These are phyloP conservation scores for Globisporangium iwayamae DNA, from an alignment of 352 stramenopile species.

Conservation along the genomic window DNA sequence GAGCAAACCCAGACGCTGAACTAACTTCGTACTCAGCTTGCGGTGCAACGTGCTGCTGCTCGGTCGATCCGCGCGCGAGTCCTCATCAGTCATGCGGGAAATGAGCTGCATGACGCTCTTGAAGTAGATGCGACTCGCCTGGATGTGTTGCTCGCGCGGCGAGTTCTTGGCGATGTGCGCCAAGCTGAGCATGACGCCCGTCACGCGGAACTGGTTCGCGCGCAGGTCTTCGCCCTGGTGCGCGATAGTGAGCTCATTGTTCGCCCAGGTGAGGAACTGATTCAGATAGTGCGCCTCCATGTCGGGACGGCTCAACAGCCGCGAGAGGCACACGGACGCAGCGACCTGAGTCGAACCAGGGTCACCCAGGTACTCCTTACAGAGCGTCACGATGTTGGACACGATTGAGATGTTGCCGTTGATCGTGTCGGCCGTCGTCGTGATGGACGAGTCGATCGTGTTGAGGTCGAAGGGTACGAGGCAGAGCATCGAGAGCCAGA, in stretches of 20 bases:
- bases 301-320: constrained; percentile 94
- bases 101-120: constrained; percentile 68
- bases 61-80: constrained; percentile 29
- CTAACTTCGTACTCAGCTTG: constrained; percentile 97
- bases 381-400: constrained; percentile 73
- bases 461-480: constrained; percentile 97
- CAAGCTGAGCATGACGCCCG: constrained; percentile 76
- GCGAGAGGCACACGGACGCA: constrained; percentile 92
- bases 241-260: constrained; percentile 47
- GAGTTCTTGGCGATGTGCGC: constrained; percentile 80
- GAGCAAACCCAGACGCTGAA: constrained; percentile 92
- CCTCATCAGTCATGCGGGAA: constrained; percentile 50
- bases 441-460: constrained; percentile 91
- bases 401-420: constrained; percentile 61
- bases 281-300: constrained; percentile 90
- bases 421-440: constrained; percentile 14
- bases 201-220: constrained; percentile 74
- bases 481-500: constrained; percentile 98
- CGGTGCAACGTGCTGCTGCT: constrained; percentile 84
- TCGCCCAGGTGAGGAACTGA: constrained; percentile 90
- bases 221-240: constrained; percentile 33
- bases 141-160: constrained; percentile 64
- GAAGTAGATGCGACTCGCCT: constrained; percentile 74
- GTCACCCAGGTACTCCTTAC: constrained; percentile 85
- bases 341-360: constrained; percentile 87